phyloP scores from a whole-genome alignment of 768 basidiomycete species.

The Boletus rufocinnamomeus region DNA sequence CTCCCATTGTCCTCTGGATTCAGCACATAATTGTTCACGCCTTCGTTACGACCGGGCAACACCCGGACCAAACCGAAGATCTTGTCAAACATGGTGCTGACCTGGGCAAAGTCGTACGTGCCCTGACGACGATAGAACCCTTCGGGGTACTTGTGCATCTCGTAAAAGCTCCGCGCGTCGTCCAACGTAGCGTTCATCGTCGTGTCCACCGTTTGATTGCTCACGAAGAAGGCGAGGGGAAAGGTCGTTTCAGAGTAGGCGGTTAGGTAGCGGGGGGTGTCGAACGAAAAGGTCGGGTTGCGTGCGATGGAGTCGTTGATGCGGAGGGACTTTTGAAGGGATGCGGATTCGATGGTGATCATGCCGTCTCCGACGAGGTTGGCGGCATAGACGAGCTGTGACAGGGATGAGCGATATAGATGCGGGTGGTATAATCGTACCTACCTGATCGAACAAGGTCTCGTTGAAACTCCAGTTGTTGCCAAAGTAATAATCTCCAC shows the following conservation, averaged over 20 bases:
- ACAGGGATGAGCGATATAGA: neutral
- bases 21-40: constrained; percentile 19
- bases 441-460: constrained; percentile 25
- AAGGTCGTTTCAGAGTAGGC: constrained; percentile 29
- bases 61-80: constrained; percentile 7
- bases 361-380: too few relatives aligned
- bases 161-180: constrained; percentile 22
- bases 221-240: constrained; percentile 27
- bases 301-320: constrained; percentile 30
- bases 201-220: constrained; percentile 22
- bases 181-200: constrained; percentile 19
- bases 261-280: constrained; percentile 22
- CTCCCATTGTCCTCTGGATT: constrained; percentile 17
- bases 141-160: constrained; percentile 19
- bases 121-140: constrained; percentile 26
- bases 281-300: constrained; percentile 28
- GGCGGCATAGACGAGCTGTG: constrained; percentile 18
- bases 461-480: constrained; percentile 30
- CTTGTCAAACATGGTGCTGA: constrained; percentile 8
- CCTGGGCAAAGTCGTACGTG: constrained; percentile 10
- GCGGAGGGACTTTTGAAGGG: constrained; percentile 21
- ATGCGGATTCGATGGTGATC: constrained; percentile 25
- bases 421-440: neutral
- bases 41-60: constrained; percentile 20
- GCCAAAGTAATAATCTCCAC: constrained; percentile 28